A percentile compares a stretch with the other conserved stretches of the same genome.
These are phyloP conservation scores for Pseudocohnilembus persalinus DNA, from an alignment of 169 alveolate genomes.

Conservation along the genomic window DNA sequence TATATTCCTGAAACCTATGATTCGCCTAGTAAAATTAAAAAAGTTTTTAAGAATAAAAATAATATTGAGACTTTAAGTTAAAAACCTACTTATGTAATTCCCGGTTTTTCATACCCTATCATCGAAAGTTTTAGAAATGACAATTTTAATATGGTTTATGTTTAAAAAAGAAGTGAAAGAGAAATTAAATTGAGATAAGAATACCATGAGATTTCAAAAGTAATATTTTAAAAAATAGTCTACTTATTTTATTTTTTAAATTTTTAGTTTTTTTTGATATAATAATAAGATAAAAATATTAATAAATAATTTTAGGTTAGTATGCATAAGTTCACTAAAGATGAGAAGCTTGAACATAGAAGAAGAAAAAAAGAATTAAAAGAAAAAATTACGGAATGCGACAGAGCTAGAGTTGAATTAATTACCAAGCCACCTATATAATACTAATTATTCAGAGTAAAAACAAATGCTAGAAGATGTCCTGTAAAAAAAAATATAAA, in stretches of 20 bases:
- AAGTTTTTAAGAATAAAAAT: conserved; percentile 45
- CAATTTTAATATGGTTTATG: conserved; percentile 46
- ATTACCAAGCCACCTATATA: conserved; percentile 47
- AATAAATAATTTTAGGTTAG: not conserved
- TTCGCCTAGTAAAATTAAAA: conserved; percentile 35
- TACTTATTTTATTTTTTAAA: too few species aligned
- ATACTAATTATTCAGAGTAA: conserved; percentile 56
- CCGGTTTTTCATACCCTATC: conserved; percentile 38
- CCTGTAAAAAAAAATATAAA: conserved; percentile 37
- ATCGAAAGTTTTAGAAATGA: conserved; percentile 36
- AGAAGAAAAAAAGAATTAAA: conserved; percentile 44
- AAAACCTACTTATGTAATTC: conserved; percentile 29
- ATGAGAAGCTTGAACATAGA: conserved; percentile 40
- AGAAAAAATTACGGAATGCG: conserved; percentile 41
- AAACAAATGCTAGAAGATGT: conserved; percentile 60
- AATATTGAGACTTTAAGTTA: conserved; percentile 34
- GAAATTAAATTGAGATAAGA: conserved; percentile 48
- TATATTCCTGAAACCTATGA: conserved; percentile 4
- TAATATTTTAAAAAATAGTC: not conserved
- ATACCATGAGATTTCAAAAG: conserved; percentile 28
- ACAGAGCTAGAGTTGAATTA: conserved; percentile 25
- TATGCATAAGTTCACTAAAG: conserved; percentile 41
- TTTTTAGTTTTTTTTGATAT: too few species aligned
- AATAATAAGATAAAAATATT: too few species aligned
- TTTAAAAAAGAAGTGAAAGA: conserved; percentile 37